Percentiles rank a stretch among this genome's conserved stretches.
phyloP scores from a whole-genome alignment of 2,329 filamentous ascomycete species.

The Macrophomina phaseolina region DNA sequence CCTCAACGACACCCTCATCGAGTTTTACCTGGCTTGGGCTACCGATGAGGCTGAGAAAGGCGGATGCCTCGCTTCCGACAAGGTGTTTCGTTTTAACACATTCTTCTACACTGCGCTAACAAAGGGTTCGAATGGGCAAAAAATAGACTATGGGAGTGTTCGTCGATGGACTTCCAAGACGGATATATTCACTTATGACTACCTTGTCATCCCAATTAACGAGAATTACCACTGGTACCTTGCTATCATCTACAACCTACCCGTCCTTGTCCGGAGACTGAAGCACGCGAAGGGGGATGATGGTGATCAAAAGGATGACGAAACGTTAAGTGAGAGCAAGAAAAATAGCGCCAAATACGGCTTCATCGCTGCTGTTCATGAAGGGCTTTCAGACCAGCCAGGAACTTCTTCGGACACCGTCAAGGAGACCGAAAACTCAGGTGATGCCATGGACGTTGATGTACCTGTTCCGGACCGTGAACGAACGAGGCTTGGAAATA shows the following conservation, averaged over 20 bases:
- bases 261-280: constrained; percentile 57
- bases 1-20: constrained; percentile 90
- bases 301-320: not conserved
- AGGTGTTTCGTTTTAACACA: constrained; percentile 88
- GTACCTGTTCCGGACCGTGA: not conserved
- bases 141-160: constrained; percentile 83
- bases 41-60: constrained; percentile 7
- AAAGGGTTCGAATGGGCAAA: constrained; percentile 49
- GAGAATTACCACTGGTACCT: constrained; percentile 90
- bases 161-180: constrained; percentile 85
- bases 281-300: constrained; percentile 30
- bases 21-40: constrained; percentile 71
- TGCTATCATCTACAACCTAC: constrained; percentile 90
- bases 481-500: not conserved
- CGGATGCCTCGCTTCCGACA: constrained; percentile 54
- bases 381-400: not conserved
- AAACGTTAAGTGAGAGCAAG: not conserved
- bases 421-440: not conserved
- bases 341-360: not conserved
- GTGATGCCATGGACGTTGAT: constrained; percentile 14
- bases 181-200: constrained; percentile 85
- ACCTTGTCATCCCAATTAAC: constrained; percentile 90
- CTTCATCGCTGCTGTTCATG: not conserved
- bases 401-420: not conserved
- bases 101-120: constrained; percentile 82